Evolutionary conservation across 2,329 filamentous ascomycete genomes (phyloP).

Genomic region (Samsoniella hepiali): DNA sequence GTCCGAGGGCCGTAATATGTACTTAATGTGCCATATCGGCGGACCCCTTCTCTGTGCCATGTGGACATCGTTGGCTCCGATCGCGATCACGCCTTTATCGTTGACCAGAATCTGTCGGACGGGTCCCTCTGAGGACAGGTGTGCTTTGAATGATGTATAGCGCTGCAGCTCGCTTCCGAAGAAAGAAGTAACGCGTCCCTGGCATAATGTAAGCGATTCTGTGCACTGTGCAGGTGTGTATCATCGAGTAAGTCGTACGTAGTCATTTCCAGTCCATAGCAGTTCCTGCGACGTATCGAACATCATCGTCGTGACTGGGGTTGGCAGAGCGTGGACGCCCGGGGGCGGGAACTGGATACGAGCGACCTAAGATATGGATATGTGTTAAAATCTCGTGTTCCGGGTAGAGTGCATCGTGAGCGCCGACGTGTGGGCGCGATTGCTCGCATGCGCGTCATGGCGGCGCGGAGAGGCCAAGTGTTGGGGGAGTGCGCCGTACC

Average conservation of each 20-base stretch:
- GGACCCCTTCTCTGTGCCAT: conserved; percentile 80
- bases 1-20: conserved; percentile 29
- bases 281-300: conserved; percentile 91
- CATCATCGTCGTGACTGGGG: conserved; percentile 72
- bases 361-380: conserved; percentile 57
- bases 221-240: background rate
- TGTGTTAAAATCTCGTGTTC: conserved; percentile 8
- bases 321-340: conserved; percentile 65
- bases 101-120: conserved; percentile 89
- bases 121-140: conserved; percentile 67
- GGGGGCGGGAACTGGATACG: conserved; percentile 79
- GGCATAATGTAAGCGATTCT: conserved; percentile 25
- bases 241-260: conserved; percentile 51
- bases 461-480: conserved; percentile 18
- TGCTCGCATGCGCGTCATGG: conserved; percentile 22
- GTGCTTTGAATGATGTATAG: conserved; percentile 87
- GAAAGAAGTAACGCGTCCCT: conserved; percentile 89
- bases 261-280: conserved; percentile 89
- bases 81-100: conserved; percentile 82
- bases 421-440: conserved; percentile 17
- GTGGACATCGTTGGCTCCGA: conserved; percentile 81
- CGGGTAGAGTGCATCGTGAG: conserved; percentile 1
- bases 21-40: conserved; percentile 84
- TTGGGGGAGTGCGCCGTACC: conserved; percentile 39
- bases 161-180: conserved; percentile 78